Evolutionary conservation across 495 filamentous ascomycete genomes (phyloP), one percentile per base, ranked within the genome.

Genomic region (Staphylotrichum longicolle): DNA sequence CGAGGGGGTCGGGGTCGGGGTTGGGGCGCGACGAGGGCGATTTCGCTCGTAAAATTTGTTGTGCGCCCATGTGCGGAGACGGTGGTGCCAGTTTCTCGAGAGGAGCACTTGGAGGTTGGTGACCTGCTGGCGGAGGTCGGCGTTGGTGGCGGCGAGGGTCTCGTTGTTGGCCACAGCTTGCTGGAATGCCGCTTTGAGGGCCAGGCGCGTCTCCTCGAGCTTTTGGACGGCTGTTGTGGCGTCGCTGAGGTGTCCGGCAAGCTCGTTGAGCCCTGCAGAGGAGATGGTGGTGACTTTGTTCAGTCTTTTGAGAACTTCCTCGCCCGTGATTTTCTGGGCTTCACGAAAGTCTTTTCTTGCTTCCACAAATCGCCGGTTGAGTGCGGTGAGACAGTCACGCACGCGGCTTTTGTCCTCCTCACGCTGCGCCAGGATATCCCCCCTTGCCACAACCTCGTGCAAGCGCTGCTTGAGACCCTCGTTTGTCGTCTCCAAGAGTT

Each of bases 81-180:
- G 40, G 54, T 30, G 4, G 41, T 42, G 54, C 54, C 54, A 57
- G 54, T 32, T 30, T 3, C 37, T 47, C 12, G 54, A 54, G 20
- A 14, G 35, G 14, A 5, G 4, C 6, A 4, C 34, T 57, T 57
- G 32, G 27, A 35, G 20, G 37, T 20, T 11, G 15, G 27, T 15
- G 30, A 57, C 9, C 10, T 34, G 50, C 14, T 15, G 27, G 7
- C 27, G 34, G 34, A 53, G 34, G 34, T 34, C 4, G 9, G 10
- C 27, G 47, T 50, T 50, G 27, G 30, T 11, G 1, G 47, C 4
- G 27, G 10, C 39, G 7, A 55, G 9, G 8, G 15, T 7, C 10
- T 7, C 4, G 15, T 10, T 3, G 6, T 32, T 27, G 14, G 39
- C 27, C 3, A 27, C 20, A 11, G n/a, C 30, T 14, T 44, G 39